Percentiles rank a stretch among this genome's conserved stretches.
Evolutionary conservation across 495 filamentous ascomycete species (phyloP).

Genomic region (Schizothecium vesticola): DNA sequence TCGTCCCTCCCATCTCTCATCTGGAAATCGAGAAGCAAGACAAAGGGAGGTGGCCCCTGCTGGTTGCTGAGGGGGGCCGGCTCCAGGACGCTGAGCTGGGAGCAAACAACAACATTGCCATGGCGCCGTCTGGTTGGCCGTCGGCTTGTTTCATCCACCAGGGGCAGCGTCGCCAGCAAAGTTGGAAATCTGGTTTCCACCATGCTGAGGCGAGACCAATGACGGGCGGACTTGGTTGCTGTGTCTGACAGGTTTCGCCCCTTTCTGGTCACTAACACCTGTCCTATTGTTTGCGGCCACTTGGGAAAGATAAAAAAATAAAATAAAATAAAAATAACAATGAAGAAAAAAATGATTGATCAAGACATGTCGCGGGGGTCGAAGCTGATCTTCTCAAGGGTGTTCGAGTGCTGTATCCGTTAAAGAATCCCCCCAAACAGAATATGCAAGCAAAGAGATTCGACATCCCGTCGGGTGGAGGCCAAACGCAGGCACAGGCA

Average conservation of each 20-base stretch:
- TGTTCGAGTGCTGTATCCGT: not conserved
- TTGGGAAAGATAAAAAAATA: too few species aligned
- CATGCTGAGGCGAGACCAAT: not conserved
- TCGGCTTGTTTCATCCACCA: not conserved
- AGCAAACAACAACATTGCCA: constrained; percentile 25
- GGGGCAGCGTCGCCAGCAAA: not conserved
- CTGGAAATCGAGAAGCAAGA: not conserved
- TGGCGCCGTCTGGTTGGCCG: constrained; percentile 9
- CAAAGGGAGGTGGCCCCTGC: not conserved
- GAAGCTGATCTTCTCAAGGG: too few species aligned
- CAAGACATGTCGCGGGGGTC: too few species aligned
- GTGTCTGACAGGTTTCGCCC: not conserved
- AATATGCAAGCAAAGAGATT: not conserved
- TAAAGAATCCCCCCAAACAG: not conserved
- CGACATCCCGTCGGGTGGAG: not conserved
- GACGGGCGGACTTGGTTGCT: too few species aligned
- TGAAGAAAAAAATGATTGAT: not conserved
- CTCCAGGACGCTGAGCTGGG: constrained; percentile 2
- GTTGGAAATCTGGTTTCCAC: not conserved
- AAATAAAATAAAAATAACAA: too few species aligned
- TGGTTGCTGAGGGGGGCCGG: constrained; percentile 15
- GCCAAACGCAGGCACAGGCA: not conserved
- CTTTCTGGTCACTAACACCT: not conserved
- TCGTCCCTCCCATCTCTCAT: not conserved
- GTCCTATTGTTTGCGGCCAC: too few species aligned